Evolutionary conservation across 441 rosid genomes (phyloP).

Genomic region (Aleurites moluccanus): DNA sequence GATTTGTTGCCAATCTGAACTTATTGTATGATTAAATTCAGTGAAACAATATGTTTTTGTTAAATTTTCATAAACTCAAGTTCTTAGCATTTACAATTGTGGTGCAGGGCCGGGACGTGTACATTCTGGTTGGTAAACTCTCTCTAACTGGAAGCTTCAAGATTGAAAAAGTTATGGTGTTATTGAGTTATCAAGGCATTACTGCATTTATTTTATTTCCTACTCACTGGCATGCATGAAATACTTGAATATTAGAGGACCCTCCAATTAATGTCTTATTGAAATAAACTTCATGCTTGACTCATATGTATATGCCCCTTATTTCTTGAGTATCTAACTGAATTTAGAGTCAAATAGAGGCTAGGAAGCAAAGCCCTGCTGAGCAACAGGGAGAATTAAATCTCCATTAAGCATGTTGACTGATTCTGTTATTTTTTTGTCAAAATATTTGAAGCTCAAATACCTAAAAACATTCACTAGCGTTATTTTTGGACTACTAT

Average conservation of each 20-base stretch:
- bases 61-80: conserved; percentile 1
- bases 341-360: background rate
- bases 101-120: conserved; percentile 95
- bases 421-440: background rate
- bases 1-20: background rate
- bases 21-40: conserved; percentile 18
- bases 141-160: conserved; percentile 32
- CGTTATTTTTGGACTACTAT: background rate
- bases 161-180: background rate
- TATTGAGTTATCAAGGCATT: background rate
- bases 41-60: conserved; percentile 4
- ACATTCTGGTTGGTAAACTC: conserved; percentile 81
- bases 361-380: background rate
- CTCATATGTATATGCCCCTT: background rate
- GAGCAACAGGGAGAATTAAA: background rate
- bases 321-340: background rate
- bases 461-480: background rate
- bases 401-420: background rate
- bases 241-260: background rate
- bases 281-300: too few species aligned
- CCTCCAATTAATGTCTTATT: too few species aligned
- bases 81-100: conserved; percentile 30
- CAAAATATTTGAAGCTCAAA: background rate
- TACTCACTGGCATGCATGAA: background rate
- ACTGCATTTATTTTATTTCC: background rate